These are phyloP conservation scores for Exophiala mesophila DNA, from an alignment of 2,329 filamentous ascomycete genomes.

Conservation along the genomic window DNA sequence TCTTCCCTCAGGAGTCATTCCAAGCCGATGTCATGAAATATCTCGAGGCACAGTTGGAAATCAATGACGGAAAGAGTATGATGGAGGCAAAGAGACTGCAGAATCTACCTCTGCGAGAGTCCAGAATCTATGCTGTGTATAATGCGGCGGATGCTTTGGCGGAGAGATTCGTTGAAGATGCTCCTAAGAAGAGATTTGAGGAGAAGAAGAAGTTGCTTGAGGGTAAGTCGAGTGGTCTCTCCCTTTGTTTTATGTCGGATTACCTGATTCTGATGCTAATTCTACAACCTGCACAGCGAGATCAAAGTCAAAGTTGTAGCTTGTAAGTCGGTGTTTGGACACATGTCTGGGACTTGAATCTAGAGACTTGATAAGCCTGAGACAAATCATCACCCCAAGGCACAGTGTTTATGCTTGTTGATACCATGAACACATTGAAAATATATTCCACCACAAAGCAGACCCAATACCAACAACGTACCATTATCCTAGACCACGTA, in stretches of 20 bases:
- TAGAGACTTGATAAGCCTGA: no score
- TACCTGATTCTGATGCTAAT: neutral
- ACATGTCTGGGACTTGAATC: no score
- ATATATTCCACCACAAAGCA: no score
- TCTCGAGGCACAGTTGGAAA: slow-evolving; percentile 45
- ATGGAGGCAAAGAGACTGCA: slow-evolving; percentile 49
- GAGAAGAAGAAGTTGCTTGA: slow-evolving; percentile 30
- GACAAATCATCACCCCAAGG: no score
- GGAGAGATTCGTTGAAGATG: slow-evolving; percentile 47
- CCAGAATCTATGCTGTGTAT: slow-evolving; percentile 44
- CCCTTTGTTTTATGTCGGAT: neutral
- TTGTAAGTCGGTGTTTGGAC: no score
- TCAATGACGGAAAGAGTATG: slow-evolving; percentile 50
- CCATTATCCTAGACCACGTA: no score
- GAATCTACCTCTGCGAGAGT: slow-evolving; percentile 43
- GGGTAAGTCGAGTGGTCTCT: slow-evolving; percentile 8
- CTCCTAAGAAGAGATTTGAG: slow-evolving; percentile 42
- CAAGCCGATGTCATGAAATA: slow-evolving; percentile 39
- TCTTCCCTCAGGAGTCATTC: slow-evolving; percentile 42
- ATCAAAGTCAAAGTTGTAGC: no score
- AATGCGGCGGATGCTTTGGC: slow-evolving; percentile 46
- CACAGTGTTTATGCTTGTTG: no score
- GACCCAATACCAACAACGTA: no score
- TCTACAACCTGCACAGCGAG: no score
- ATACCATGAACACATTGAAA: no score